Evolutionary conservation across 164 flowering plant species (phyloP), one percentile per base, ranked within the genome.

Genomic region (Platanus orientalis): DNA sequence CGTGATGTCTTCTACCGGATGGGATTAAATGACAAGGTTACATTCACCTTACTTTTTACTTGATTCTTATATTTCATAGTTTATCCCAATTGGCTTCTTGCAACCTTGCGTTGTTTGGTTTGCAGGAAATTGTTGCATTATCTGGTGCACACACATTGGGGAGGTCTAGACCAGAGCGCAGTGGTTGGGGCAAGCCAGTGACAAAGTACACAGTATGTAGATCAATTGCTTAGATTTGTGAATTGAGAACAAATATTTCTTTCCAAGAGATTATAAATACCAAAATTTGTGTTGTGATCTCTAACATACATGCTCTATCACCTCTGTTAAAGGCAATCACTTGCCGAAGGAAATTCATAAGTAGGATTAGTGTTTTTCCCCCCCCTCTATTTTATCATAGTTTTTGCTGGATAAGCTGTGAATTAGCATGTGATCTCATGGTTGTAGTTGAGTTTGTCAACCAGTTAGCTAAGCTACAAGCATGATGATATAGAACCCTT

Each of bases 61-160:
- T 44, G 49, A 30, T 56, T 48, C 49, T 42, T 49, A 24, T 36
- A n/a, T 54, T 66, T 63, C 34, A 19, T 25, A 3, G 25, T 53
- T 9, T 21, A 23, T 26, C 48, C 21, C 40, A 49, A n/a, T 39
- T 57, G 17, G 12, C 17, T 29, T 58, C 12, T 44, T 50, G 21
- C 29, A 42, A 65, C 20, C 32, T 16, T 28, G 14, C 7, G 14
- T 21, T 61, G 17, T 44, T 71, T 66, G 39, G 6, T 61, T 64
- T 65, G 60, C 78, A 95, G 99, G 99, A 95, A 63, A 92, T 95
- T 58, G 99, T 95, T 76, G 99, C 92, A 47, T 78, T 95, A 66
- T 95, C 99, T 73, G 99, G 99, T 69, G 99, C 99, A 26, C 99
- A 95, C 71, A 95, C 97, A 2, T 69, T 95, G 57, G 99, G 99